Evolutionary conservation across 345 rosid species (phyloP), one percentile per base, ranked within the genome.

Genomic region (Litchi chinensis): DNA sequence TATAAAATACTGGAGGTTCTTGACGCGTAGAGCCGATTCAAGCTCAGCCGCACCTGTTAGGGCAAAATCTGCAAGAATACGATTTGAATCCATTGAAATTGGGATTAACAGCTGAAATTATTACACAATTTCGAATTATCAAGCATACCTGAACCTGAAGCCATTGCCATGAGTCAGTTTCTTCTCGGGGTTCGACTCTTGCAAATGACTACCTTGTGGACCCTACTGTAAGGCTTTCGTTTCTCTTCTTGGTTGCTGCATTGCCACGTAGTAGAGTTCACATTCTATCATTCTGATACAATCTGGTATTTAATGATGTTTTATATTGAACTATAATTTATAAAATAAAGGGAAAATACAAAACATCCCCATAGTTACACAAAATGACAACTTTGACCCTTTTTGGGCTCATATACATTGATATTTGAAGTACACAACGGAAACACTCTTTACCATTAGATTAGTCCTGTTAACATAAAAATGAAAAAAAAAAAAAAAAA

Each of bases 1-100:
- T 13, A 92, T 89, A 48, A 88, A 86, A 88, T 88, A 91, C 77
- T 83, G 92, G 10, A 88, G 86, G 21, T 89, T 91, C 92, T 83
- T 95, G 85, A 91, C 82, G 78, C 88, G 93, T 87, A 93, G 81
- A 74, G 93, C 96, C 52, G 94, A 85, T 82, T 95, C 98, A 9
- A 93, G 94, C 85, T 93, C 98, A 26, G 90, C 86, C 4, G 92
- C 95, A 83, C 89, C 86, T 63, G 84, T 82, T 74, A 83, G 77
- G 6, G 87, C 86, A 65, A 81, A 82, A 79, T 92, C 94, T 91
- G 87, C 75, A 70, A 59, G 24, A 72, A 13, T 37, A 52, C 11
- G 62, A 46, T 63, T 63, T 21, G 60, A 63, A 41, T 44, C 21
- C 21, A 67, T 67, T 10, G 28, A 60, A 7, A 60, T 8, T n/a